Evolutionary conservation across 2,329 filamentous ascomycete species (phyloP).

Genomic region (Endoconidiophora laricicola): DNA sequence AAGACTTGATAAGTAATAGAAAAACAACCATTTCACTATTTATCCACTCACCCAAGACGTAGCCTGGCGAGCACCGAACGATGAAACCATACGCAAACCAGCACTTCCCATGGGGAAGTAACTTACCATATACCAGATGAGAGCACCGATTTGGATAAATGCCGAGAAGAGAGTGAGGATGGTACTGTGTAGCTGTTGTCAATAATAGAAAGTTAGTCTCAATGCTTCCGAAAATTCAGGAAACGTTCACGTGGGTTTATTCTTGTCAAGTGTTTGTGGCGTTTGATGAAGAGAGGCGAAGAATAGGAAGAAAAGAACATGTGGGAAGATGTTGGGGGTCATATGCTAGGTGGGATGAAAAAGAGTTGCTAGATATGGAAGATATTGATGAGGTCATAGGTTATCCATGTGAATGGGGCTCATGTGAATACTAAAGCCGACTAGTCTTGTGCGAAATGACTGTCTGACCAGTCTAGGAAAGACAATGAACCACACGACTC

Average conservation of each 20-base stretch:
- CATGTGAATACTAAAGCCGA: too few relatives aligned
- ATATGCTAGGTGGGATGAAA: too few relatives aligned
- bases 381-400: too few relatives aligned
- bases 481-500: too few relatives aligned
- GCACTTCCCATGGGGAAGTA: slow-evolving; percentile 96
- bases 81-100: slow-evolving; percentile 70
- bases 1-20: too few relatives aligned
- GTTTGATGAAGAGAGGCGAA: too few relatives aligned
- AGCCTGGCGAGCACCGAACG: slow-evolving; percentile 70
- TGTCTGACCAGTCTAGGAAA: too few relatives aligned
- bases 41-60: slow-evolving; percentile 75
- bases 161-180: slow-evolving; percentile 73
- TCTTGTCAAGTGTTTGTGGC: neutral
- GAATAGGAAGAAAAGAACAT: too few relatives aligned
- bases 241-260: neutral
- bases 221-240: neutral
- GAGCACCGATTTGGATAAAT: slow-evolving; percentile 64
- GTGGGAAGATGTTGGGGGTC: too few relatives aligned
- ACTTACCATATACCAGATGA: slow-evolving; percentile 87
- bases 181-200: slow-evolving; percentile 56
- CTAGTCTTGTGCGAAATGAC: too few relatives aligned
- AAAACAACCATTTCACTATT: slow-evolving; percentile 1
- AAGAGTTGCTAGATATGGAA: too few relatives aligned
- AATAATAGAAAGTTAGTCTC: neutral
- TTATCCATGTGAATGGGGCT: too few relatives aligned